These are phyloP conservation scores for Boletus smithii DNA, from an alignment of 1,284 basidiomycete genomes.

Conservation along the genomic window DNA sequence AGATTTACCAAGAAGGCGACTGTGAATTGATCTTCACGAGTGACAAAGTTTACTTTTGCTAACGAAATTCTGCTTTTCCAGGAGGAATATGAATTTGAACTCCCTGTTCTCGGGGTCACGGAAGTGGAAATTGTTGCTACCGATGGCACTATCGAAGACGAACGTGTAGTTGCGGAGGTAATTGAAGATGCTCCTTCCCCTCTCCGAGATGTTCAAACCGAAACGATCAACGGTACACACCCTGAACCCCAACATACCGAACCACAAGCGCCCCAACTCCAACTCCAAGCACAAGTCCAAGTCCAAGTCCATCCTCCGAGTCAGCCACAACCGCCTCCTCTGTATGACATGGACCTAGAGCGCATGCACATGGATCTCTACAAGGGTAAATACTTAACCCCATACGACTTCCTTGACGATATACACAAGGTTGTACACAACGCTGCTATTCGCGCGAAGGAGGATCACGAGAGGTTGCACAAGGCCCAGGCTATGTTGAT, in stretches of 20 bases:
- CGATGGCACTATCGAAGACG: slow-evolving; percentile 41
- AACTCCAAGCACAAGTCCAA: slow-evolving; percentile 33
- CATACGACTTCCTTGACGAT: slow-evolving; percentile 85
- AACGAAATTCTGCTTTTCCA: slow-evolving; percentile 28
- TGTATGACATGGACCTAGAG: slow-evolving; percentile 88
- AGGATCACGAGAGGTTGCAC: slow-evolving; percentile 75
- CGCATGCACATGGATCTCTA: slow-evolving; percentile 87
- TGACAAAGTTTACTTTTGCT: slow-evolving; percentile 6
- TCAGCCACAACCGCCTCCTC: slow-evolving; percentile 22
- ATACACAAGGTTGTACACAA: slow-evolving; percentile 89
- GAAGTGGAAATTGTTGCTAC: slow-evolving; percentile 36
- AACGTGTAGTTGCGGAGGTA: slow-evolving; percentile 47
- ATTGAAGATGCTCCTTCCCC: slow-evolving; percentile 35
- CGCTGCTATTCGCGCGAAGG: slow-evolving; percentile 59
- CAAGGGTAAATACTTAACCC: slow-evolving; percentile 84
- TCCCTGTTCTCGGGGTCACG: slow-evolving; percentile 27
- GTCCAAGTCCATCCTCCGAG: slow-evolving; percentile 9
- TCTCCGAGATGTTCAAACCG: slow-evolving; percentile 29
- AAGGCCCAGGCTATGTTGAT: slow-evolving; percentile 90
- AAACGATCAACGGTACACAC: slow-evolving; percentile 32
- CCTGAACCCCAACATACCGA: slow-evolving; percentile 25
- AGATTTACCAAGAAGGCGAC: slow-evolving; percentile 82
- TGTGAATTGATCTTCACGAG: slow-evolving; percentile 46
- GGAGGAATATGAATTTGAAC: slow-evolving; percentile 71
- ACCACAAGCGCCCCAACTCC: slow-evolving; percentile 30